Evolutionary conservation across 2,329 filamentous ascomycete genomes (phyloP).

Genomic region (Aotearoamyces nothofagi): DNA sequence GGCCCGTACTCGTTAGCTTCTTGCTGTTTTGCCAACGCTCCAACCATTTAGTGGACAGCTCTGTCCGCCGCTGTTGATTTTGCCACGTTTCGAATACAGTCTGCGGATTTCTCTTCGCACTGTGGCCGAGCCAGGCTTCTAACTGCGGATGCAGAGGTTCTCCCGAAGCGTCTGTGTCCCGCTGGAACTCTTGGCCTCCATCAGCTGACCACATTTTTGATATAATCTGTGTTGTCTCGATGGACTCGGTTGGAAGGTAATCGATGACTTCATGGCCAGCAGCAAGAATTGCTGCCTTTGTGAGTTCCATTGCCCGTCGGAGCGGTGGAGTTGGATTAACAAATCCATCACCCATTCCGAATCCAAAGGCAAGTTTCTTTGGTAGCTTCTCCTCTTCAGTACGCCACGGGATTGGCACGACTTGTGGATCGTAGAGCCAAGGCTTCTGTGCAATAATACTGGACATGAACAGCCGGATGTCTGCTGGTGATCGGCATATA

Average conservation of each 20-base stretch:
- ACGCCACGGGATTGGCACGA: conserved; percentile 39
- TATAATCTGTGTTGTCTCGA: conserved; percentile 8
- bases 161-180: conserved; percentile 2
- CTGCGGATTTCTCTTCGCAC: too few relatives aligned
- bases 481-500: conserved; percentile 34
- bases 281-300: conserved; percentile 9
- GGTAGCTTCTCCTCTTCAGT: conserved; percentile 9
- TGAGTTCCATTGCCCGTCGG: conserved; percentile 10
- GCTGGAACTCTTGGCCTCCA: conserved; percentile 4
- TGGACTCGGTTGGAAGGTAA: conserved; percentile 8
- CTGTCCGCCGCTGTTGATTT: too few relatives aligned
- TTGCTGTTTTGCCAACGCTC: too few relatives aligned
- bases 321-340: conserved; percentile 11
- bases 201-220: conserved; percentile 10
- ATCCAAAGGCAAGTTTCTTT: conserved; percentile 10
- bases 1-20: too few relatives aligned
- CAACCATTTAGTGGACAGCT: too few relatives aligned
- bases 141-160: conserved; percentile 5
- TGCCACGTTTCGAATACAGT: too few relatives aligned
- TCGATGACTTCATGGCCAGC: conserved; percentile 10
- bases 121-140: too few relatives aligned
- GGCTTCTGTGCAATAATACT: conserved; percentile 26
- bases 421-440: conserved; percentile 35
- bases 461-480: conserved; percentile 27
- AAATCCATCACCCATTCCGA: conserved; percentile 10